Evolutionary conservation across 306 rosid genomes (phyloP).

Genomic region (Ormosia semicastrata): DNA sequence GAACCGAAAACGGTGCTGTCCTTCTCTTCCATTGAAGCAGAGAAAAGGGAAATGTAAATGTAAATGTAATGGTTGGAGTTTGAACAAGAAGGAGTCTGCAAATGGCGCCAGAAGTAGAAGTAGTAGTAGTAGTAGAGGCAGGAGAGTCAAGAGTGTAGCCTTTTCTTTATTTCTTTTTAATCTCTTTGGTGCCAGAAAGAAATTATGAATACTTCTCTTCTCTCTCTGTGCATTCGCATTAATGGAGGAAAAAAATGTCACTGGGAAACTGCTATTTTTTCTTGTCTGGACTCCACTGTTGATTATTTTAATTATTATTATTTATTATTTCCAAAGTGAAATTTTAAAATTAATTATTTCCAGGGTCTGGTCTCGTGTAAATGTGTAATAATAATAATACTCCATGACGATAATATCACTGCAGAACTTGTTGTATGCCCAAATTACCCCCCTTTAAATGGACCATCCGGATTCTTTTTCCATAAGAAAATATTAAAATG

Average conservation of each 20-base stretch:
- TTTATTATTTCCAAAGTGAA: neutral
- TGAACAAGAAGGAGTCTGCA: conserved; percentile 36
- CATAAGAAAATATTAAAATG: too few relatives aligned
- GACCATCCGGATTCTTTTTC: too few relatives aligned
- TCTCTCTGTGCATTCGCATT: conserved; percentile 7
- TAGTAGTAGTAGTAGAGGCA: neutral
- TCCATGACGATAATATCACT: too few relatives aligned
- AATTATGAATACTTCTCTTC: conserved; percentile 39
- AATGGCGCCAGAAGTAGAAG: conserved; percentile 61
- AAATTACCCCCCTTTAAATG: too few relatives aligned
- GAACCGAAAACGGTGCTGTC: conserved; percentile 44
- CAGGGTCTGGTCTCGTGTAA: neutral
- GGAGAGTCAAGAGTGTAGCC: neutral
- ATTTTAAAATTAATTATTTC: neutral
- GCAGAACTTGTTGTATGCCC: too few relatives aligned
- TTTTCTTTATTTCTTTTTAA: neutral
- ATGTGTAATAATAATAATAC: too few relatives aligned
- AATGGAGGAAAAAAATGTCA: conserved; percentile 37
- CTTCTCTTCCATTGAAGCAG: conserved; percentile 46
- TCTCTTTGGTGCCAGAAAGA: conserved; percentile 10
- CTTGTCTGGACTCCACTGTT: conserved; percentile 27
- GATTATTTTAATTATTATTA: neutral
- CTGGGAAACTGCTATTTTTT: conserved; percentile 13
- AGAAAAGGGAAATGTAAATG: neutral
- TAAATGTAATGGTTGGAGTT: conserved; percentile 3